These are phyloP conservation scores for Actinidia arguta DNA, from an alignment of 179 eudicot species.

Conservation along the genomic window DNA sequence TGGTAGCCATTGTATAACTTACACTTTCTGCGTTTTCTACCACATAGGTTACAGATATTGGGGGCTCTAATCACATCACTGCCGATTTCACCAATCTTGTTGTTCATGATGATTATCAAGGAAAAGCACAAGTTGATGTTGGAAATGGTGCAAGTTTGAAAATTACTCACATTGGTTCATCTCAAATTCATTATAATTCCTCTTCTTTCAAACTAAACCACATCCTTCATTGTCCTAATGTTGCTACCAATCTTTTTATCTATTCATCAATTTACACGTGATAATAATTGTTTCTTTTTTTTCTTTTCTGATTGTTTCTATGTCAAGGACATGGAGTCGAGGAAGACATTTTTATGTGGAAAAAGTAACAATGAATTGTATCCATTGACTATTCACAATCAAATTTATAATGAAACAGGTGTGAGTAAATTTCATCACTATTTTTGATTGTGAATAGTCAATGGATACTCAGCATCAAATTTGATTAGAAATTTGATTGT, in stretches of 20 bases:
- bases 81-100: neutral
- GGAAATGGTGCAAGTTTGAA: conserved; percentile 6
- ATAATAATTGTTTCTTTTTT: conserved; percentile 12
- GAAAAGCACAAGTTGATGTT: neutral
- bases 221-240: neutral
- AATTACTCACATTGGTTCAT: neutral
- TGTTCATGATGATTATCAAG: neutral
- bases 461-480: too few relatives aligned
- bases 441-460: too few relatives aligned
- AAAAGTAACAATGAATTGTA: neutral
- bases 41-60: neutral
- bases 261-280: neutral
- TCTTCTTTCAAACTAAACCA: neutral
- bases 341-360: neutral
- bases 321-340: neutral
- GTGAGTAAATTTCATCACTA: too few relatives aligned
- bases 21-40: neutral
- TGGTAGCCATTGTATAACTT: neutral
- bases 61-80: conserved; percentile 2
- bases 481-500: too few relatives aligned
- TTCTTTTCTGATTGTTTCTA: neutral
- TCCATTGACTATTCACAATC: neutral
- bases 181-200: neutral
- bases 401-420: too few relatives aligned
- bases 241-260: neutral